Percentiles rank a stretch among this genome's conserved stretches.
Conservation (phyloP, 108 stramenopile species). For the Nitzschia putrida region DNA sequence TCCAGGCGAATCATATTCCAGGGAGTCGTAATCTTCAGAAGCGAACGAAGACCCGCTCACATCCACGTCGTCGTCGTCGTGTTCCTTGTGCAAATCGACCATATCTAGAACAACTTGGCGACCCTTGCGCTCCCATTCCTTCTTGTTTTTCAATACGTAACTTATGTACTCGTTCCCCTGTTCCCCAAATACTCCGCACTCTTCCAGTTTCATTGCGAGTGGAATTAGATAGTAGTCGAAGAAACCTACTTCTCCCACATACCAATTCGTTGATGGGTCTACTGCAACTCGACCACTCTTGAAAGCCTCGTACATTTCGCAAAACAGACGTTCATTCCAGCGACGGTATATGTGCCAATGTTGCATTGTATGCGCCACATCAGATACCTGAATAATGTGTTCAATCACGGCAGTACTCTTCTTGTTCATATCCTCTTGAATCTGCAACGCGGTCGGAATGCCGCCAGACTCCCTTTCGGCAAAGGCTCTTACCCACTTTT, state of each 20-base stretch:
- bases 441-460: slow-evolving; percentile 13
- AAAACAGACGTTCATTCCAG: slow-evolving; percentile 60
- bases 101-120: slow-evolving; percentile 42
- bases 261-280: slow-evolving; percentile 60
- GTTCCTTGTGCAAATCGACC: slow-evolving; percentile 30
- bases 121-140: slow-evolving; percentile 60
- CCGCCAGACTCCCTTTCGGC: neutral
- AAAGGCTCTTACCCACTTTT: slow-evolving; percentile 54
- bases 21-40: slow-evolving; percentile 18
- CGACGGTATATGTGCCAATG: slow-evolving; percentile 46
- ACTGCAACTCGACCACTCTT: slow-evolving; percentile 34
- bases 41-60: slow-evolving; percentile 10
- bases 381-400: slow-evolving; percentile 57
- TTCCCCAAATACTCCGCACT: slow-evolving; percentile 59
- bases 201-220: slow-evolving; percentile 55
- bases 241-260: slow-evolving; percentile 60
- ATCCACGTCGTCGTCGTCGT: slow-evolving; percentile 12
- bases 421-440: slow-evolving; percentile 36
- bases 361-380: slow-evolving; percentile 63
- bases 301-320: slow-evolving; percentile 58
- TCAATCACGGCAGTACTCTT: slow-evolving; percentile 52
- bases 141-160: slow-evolving; percentile 47
- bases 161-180: slow-evolving; percentile 44
- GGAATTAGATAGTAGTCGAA: slow-evolving; percentile 63
- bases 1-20: slow-evolving; percentile 33